These are phyloP conservation scores for Abelmoschus esculentus DNA, from an alignment of 345 rosid species.

Conservation along the genomic window DNA sequence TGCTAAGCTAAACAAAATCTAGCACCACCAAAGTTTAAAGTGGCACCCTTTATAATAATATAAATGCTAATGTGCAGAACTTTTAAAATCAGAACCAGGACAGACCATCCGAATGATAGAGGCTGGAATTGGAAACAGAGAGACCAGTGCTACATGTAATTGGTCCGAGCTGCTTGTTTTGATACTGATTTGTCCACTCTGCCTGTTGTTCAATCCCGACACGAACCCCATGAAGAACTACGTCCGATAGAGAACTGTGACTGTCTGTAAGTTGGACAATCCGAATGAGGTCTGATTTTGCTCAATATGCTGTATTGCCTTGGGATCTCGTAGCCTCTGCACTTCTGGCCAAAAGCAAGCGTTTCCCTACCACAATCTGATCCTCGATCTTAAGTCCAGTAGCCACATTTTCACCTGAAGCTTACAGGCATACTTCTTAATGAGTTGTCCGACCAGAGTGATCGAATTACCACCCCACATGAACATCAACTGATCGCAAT, in stretches of 20 bases:
- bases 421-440: too few relatives aligned
- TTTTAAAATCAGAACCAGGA: constrained; percentile 10
- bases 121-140: constrained; percentile 28
- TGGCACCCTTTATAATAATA: neutral
- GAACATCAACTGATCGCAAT: too few relatives aligned
- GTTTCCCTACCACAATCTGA: constrained; percentile 27
- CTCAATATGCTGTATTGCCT: constrained; percentile 25
- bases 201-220: constrained; percentile 42
- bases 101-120: constrained; percentile 20
- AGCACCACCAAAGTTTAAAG: too few relatives aligned
- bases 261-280: constrained; percentile 25
- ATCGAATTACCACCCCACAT: too few relatives aligned
- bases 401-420: constrained; percentile 24
- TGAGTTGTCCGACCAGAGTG: too few relatives aligned
- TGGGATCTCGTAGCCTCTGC: constrained; percentile 27
- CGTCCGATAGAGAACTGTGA: constrained; percentile 32
- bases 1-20: too few relatives aligned
- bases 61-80: neutral
- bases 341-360: constrained; percentile 24
- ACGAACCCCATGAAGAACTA: constrained; percentile 23
- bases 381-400: constrained; percentile 38
- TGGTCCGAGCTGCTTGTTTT: constrained; percentile 38
- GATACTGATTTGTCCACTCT: constrained; percentile 31
- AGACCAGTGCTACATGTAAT: constrained; percentile 25
- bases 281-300: constrained; percentile 27